Evolutionary conservation across 1,284 basidiomycete genomes (phyloP), one percentile per base, ranked within the genome.

Genomic region (Cutaneotrichosporon sp.): DNA sequence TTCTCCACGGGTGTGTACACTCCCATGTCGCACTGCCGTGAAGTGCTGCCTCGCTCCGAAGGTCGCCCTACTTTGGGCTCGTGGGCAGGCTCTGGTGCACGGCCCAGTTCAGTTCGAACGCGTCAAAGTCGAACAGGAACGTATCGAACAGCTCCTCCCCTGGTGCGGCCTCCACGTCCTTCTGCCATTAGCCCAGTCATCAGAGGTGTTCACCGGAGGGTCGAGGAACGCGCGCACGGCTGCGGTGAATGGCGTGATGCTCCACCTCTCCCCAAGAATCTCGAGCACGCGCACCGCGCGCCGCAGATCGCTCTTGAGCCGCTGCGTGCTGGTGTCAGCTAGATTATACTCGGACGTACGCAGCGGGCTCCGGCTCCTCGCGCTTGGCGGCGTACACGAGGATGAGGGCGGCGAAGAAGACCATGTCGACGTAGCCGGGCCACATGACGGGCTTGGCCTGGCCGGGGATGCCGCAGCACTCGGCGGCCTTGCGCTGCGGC

Each of bases 351-450:
- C n/a, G n/a, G n/a, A 38, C 8, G 10, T 20, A 42, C 33, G 33
- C 31, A 36, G 50, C 36, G 31, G 29, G n/a, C 11, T 2, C n/a
- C 16, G 33, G 14, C 29, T 50, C 45, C 25, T 63, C 60, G 14
- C 60, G 51, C 47, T 64, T 66, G 27, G 55, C 45, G 18, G 62
- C 59, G 49, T 67, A 69, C 3, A 67, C 67, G 24, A 71, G 49
- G 18, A 71, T 67, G 25, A 71, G 42, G 16, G 59, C 50, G n/a
- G 63, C 55, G 25, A 69, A 64, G 58, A 69, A 69, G 1, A 66
- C 64, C 66, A 67, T 69, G 54, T 71, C 69, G 11, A 67, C 67
- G 24, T 66, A 71, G 11, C 67, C 69, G 2, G 69, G 69, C 69
- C 69, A 71, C 22, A 58, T 55, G 1, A 63, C 20, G 14, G 9